Conservation (phyloP, 1,139 yeast genomes). For the Martiniozyma asiatica region DNA sequence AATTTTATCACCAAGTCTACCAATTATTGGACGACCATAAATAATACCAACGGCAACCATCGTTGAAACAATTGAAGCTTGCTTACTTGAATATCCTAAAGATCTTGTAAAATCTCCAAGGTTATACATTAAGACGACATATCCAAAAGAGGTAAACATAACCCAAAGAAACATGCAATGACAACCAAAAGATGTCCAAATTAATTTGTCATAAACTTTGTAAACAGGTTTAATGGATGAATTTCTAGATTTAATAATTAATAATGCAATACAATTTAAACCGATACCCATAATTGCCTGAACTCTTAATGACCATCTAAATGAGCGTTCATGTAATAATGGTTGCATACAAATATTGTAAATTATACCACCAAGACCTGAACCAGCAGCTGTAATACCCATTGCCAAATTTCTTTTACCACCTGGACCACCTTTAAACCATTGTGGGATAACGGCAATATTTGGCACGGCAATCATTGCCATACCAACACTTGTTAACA, state of each 20-base stretch:
- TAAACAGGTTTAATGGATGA: slow-evolving; percentile 26
- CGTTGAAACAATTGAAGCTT: slow-evolving; percentile 34
- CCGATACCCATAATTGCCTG: slow-evolving; percentile 37
- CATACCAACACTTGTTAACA: slow-evolving; percentile 40
- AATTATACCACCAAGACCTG: slow-evolving; percentile 54
- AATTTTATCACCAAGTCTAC: slow-evolving; percentile 27
- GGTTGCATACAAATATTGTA: slow-evolving; percentile 39
- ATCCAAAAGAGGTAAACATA: slow-evolving; percentile 33
- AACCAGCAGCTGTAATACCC: slow-evolving; percentile 50
- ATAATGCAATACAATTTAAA: slow-evolving; percentile 25
- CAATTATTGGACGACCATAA: slow-evolving; percentile 31
- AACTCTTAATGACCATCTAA: slow-evolving; percentile 47
- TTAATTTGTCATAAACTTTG: slow-evolving; percentile 24
- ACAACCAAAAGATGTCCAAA: slow-evolving; percentile 25
- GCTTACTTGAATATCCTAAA: slow-evolving; percentile 29
- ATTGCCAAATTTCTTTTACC: slow-evolving; percentile 45
- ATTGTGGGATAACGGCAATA: slow-evolving; percentile 44
- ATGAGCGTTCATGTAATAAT: slow-evolving; percentile 37
- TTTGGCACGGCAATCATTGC: slow-evolving; percentile 42
- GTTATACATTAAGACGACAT: slow-evolving; percentile 33
- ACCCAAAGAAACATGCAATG: slow-evolving; percentile 25
- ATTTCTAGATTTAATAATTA: slow-evolving; percentile 18
- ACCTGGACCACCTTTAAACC: slow-evolving; percentile 35
- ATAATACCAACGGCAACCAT: slow-evolving; percentile 34
- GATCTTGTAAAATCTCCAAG: slow-evolving; percentile 34